Evolutionary conservation across 768 basidiomycete genomes (phyloP), one percentile per base, ranked within the genome.

Genomic region (Amanita pseudoporphyria): DNA sequence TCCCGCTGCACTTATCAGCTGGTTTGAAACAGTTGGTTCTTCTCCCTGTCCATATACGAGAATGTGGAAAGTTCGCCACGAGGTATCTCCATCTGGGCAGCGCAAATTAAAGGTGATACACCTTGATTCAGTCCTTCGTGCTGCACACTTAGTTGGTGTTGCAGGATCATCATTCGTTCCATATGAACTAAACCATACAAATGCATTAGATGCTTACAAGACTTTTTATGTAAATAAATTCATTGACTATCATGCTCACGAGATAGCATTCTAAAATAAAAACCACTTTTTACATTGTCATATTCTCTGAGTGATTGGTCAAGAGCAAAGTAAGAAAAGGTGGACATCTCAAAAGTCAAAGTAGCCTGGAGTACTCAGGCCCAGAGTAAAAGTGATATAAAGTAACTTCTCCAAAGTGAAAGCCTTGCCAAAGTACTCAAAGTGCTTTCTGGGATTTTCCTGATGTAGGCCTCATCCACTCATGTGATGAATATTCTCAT

Each of bases 11-110:
- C 54, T 66, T 2, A 54, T 66, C 1, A 55, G 64, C 12, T 62
- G 60, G 61, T 67, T 60, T 45, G 53, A 51, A 31, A 45, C 12
- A 3, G 14, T 51, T 36, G 58, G 60, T n/a, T 53, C 56, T 31
- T 28, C 28, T 3, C 59, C 58, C n/a, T 57, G 60, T 39, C 36
- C 43, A 9, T 49, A 53, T 13, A 62, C 58, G 1, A 61, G 61
- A 3, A 58, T 66, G 57, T 67, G 66, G 66, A 56, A 53, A 38
- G 65, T 66, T 4, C 42, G 53, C 9, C 65, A 60, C 18, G 63
- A 65, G 13, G 37, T 57, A 32, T 49, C 56, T 39, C 31, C n/a
- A 6, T 28, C 47, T n/a, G 42, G 48, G n/a, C 26, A 45, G 10
- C 56, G 21, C 2, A 21, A 49, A 5, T 21, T 53, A 12, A 37